phyloP scores from a whole-genome alignment of 495 filamentous ascomycete species.

The Annulohypoxylon moriforme region DNA sequence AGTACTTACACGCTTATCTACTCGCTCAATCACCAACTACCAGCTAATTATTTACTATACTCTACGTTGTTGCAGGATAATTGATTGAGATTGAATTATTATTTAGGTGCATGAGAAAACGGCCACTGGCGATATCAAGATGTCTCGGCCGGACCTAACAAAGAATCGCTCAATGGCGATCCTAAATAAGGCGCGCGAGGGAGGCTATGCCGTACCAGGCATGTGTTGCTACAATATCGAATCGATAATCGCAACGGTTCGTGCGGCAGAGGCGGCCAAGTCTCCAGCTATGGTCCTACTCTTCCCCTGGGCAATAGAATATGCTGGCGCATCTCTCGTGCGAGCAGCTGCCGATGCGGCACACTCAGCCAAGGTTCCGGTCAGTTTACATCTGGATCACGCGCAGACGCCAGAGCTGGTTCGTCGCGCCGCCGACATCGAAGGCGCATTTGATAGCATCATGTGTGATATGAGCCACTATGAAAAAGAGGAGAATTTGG shows the following conservation, averaged over 20 bases:
- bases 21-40: not conserved
- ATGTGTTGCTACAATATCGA: constrained; percentile 92
- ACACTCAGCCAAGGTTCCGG: constrained; percentile 72
- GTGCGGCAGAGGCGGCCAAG: constrained; percentile 76
- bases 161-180: constrained; percentile 75
- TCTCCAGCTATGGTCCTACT: constrained; percentile 85
- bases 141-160: constrained; percentile 61
- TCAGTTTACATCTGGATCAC: constrained; percentile 82
- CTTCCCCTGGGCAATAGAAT: constrained; percentile 86
- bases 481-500: constrained; percentile 83
- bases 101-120: not conserved
- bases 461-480: constrained; percentile 88
- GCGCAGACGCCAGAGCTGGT: constrained; percentile 79
- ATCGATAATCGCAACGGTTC: constrained; percentile 81
- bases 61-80: too few relatives aligned
- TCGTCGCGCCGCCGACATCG: constrained; percentile 69
- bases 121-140: constrained; percentile 42
- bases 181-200: constrained; percentile 72
- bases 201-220: constrained; percentile 76
- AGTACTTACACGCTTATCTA: too few relatives aligned
- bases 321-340: constrained; percentile 69
- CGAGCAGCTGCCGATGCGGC: constrained; percentile 73
- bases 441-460: constrained; percentile 78
- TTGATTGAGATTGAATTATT: too few relatives aligned
- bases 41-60: not conserved